These are phyloP conservation scores for Nicotiana knightiana DNA, from an alignment of 257 asterid genomes.

Conservation along the genomic window DNA sequence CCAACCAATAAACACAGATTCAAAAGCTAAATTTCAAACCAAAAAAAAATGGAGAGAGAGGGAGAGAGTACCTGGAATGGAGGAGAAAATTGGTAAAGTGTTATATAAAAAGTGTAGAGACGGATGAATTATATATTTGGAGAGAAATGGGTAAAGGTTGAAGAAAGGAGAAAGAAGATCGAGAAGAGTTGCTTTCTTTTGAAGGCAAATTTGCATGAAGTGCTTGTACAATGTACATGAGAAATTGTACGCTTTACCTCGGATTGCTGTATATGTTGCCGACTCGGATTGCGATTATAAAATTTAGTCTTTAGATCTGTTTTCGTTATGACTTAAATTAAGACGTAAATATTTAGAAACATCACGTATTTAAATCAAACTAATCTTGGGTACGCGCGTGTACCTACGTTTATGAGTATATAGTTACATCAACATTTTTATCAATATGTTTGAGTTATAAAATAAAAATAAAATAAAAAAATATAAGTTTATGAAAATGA, in stretches of 20 bases:
- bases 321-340: no score
- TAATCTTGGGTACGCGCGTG: no score
- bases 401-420: no score
- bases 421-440: no score
- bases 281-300: neutral
- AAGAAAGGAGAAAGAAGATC: conserved; percentile 1
- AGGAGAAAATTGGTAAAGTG: neutral
- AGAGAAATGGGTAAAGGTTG: neutral
- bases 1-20: neutral
- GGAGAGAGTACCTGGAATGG: neutral
- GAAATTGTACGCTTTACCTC: neutral
- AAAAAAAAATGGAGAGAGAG: neutral
- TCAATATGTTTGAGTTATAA: no score
- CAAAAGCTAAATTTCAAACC: neutral
- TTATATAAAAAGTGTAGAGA: neutral
- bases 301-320: neutral
- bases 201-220: neutral
- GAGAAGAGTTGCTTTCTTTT: neutral
- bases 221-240: neutral
- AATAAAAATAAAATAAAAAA: no score
- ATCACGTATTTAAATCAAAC: no score
- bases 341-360: no score
- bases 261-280: neutral
- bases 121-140: neutral
- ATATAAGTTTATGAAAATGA: no score